Evolutionary conservation across 2,329 filamentous ascomycete genomes (phyloP), one percentile per base, ranked within the genome.

Genomic region (Annulohypoxylon truncatum): DNA sequence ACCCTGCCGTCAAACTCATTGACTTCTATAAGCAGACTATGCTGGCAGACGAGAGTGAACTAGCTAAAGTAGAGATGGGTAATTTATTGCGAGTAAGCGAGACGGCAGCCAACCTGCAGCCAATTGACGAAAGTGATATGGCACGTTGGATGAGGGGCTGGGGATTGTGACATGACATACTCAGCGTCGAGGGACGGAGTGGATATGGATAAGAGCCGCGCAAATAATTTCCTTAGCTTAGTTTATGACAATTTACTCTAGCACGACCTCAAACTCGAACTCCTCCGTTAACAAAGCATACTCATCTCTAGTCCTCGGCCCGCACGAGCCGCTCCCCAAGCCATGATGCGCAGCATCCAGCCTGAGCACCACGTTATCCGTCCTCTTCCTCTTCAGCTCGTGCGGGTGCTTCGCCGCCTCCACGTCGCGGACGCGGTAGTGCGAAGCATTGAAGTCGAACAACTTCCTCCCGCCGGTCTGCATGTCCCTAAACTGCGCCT

Each of bases 311-410:
- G 84, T 86, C 69, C 81, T 82, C 0, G 87, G 88, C 10, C 88
- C 88, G 76, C 88, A 90, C 28, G 84, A 87, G 3, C 84, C 88
- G 10, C 84, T 89, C 0, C 88, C 88, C n/a, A 90, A 71, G 0
- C 88, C 89, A 75, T 90, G 87, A 75, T 90, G 87, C 66, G 79
- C 79, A 73, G 83, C 86, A 78, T 90, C 88, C 46, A 90, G 74
- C 58, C 87, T 80, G 13, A 90, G 74, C 28, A 89, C 76, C 18
- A 86, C 84, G 65, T 87, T 84, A 22, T 85, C 78, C 81, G 58
- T 84, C 81, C 70, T 85, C 80, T 75, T 79, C 81, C 65, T 82
- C 2, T 79, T 79, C 57, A 93, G 76, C 74, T 92, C 88, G 68
- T 86, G 82, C 0, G 90, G 90, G 75, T 93, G 90, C 44, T 79